These are phyloP conservation scores for Daldinia sp. DNA, from an alignment of 2,329 filamentous ascomycete genomes.

Conservation along the genomic window DNA sequence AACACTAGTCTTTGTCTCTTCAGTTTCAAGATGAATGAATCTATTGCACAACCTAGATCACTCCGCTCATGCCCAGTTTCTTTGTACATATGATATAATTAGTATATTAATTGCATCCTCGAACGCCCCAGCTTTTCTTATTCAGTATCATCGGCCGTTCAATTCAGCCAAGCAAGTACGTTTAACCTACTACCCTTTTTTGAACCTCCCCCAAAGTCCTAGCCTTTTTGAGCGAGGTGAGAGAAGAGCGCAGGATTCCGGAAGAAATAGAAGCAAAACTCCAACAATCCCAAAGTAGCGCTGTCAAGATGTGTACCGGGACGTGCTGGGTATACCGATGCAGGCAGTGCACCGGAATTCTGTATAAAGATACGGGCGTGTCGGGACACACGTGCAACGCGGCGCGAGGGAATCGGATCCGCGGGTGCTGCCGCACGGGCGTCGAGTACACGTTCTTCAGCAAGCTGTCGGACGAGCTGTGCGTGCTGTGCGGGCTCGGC, in stretches of 20 bases:
- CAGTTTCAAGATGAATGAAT: not conserved
- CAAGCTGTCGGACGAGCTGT: slow-evolving; percentile 24
- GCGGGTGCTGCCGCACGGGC: slow-evolving; percentile 38
- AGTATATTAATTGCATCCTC: not conserved
- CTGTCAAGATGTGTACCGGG: slow-evolving; percentile 39
- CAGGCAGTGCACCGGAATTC: slow-evolving; percentile 22
- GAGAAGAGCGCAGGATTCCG: no score
- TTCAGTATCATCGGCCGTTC: not conserved
- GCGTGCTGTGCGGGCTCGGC: slow-evolving; percentile 37
- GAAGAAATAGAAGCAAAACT: no score
- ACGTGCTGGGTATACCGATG: slow-evolving; percentile 30
- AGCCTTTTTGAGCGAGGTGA: not conserved
- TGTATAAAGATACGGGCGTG: slow-evolving; percentile 19
- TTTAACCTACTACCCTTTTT: not conserved
- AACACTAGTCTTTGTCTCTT: not conserved
- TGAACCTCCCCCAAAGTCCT: not conserved
- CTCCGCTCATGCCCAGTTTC: not conserved
- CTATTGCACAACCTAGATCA: not conserved
- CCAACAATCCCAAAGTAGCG: not conserved
- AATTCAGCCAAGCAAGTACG: not conserved
- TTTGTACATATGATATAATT: not conserved
- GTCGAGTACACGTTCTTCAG: slow-evolving; percentile 32
- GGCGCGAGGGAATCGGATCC: slow-evolving; percentile 12
- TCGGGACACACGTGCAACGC: slow-evolving; percentile 35
- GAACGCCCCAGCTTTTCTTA: not conserved